Evolutionary conservation across 345 rosid genomes (phyloP).

Genomic region (Brassica cretica): DNA sequence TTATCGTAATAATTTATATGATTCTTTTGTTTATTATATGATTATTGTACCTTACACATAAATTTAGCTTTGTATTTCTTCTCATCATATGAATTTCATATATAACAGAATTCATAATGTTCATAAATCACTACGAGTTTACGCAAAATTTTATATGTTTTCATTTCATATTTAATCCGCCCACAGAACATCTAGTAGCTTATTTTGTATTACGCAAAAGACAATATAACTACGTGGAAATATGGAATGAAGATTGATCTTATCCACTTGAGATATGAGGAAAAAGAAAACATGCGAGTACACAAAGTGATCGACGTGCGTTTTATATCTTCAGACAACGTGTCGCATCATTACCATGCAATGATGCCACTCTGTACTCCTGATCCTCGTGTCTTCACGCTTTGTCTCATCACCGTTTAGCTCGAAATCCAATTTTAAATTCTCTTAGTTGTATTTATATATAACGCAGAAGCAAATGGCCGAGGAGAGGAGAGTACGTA

Average conservation of each 20-base stretch:
- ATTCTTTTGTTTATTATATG: background rate
- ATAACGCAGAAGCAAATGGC: background rate
- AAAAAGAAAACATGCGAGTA: slow-evolving; percentile 4
- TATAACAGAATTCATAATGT: background rate
- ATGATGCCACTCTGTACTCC: slow-evolving; percentile 38
- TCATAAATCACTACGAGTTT: background rate
- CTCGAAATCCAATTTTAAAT: background rate
- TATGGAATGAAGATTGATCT: slow-evolving; percentile 22
- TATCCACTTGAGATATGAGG: slow-evolving; percentile 25
- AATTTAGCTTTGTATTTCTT: background rate
- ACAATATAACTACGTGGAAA: slow-evolving; percentile 5
- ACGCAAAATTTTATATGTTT: background rate
- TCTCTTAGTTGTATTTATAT: background rate
- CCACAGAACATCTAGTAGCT: background rate
- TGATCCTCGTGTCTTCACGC: slow-evolving; percentile 27
- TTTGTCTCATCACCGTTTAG: slow-evolving; percentile 29
- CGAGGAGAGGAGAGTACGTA: background rate
- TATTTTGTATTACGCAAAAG: background rate
- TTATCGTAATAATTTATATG: background rate
- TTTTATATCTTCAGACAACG: slow-evolving; percentile 36
- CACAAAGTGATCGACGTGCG: background rate
- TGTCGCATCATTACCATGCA: slow-evolving; percentile 50
- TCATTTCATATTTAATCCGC: background rate
- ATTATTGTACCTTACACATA: background rate
- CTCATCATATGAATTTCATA: background rate